Evolutionary conservation across 257 asterid species (phyloP), one percentile per base, ranked within the genome.

Genomic region (Handroanthus guayacan): DNA sequence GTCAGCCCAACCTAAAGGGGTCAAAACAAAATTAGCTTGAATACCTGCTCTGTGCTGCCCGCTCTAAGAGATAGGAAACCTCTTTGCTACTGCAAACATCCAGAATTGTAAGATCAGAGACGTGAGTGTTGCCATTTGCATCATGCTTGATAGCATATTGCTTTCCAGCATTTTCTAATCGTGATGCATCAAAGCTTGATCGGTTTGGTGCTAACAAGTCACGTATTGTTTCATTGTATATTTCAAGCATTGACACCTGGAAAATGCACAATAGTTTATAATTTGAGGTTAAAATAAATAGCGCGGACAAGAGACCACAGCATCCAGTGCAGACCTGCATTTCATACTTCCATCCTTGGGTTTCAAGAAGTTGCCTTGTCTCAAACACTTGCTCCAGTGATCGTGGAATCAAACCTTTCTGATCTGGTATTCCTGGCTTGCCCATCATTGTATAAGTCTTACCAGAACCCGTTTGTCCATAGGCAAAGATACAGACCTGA

Each of bases 381-480:
- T 91, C 90, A 82, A 96, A 96, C n/a, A 96, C 97, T 71, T 96
- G 98, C 61, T 96, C 97, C 69, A 96, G 69, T 2, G 98, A 83
- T 12, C 97, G 96, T 20, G 99, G 97, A 31, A 96, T 96, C 81
- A 96, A 73, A 60, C 99, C 98, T 82, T 93, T 91, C 78, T 89
- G 92, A 71, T 91, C 92, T 9, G 75, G 69, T 50, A 57, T 72
- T 62, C 90, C 91, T 11, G 97, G 91, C 69, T 84, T 91, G 6
- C 99, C 98, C 99, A 96, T 96, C 99, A 96, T 96, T 11, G 99
- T 96, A 69, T 90, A 84, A 0, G 99, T 95, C 84, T 95, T 95
- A 31, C 98, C 99, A 17, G 98, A 95, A 62, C 99, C 98, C 37
- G 99, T 93, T 82, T 96, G 99, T 66, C 98, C 99, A 38, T 96